Conservation (phyloP, 2,329 filamentous ascomycete species). For the Cyanodermella asteris region DNA sequence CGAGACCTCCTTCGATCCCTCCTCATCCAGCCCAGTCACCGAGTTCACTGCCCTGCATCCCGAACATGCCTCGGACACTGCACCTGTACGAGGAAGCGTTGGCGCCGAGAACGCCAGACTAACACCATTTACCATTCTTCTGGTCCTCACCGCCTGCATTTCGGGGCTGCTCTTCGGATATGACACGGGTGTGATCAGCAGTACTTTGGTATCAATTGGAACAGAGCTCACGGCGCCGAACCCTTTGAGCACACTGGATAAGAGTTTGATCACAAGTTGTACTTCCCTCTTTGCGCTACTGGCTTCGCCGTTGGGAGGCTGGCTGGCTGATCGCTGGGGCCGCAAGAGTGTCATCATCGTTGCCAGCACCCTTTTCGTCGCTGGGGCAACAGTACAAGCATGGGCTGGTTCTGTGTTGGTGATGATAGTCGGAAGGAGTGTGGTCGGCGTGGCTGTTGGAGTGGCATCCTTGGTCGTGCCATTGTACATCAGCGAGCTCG, state of each 20-base stretch:
- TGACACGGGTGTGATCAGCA: constrained; percentile 40
- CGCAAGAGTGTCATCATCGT: constrained; percentile 25
- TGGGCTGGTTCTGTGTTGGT: constrained; percentile 18
- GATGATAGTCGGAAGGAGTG: constrained; percentile 24
- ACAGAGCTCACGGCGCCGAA: constrained; percentile 30
- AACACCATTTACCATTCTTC: too few species aligned
- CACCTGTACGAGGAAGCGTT: too few species aligned
- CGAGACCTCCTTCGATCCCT: too few species aligned
- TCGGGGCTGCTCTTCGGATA: constrained; percentile 39
- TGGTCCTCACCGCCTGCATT: constrained; percentile 35
- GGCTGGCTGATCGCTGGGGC: constrained; percentile 28
- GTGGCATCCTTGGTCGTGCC: constrained; percentile 55
- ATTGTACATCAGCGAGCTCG: constrained; percentile 59
- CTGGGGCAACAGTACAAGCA: constrained; percentile 22
- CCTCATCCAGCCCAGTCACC: too few species aligned
- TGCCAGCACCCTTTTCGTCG: constrained; percentile 23
- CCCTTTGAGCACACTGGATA: constrained; percentile 30
- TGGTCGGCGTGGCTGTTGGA: constrained; percentile 26
- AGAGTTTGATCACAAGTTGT: constrained; percentile 34
- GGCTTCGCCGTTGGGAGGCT: constrained; percentile 30
- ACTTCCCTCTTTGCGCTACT: constrained; percentile 36
- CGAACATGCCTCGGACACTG: too few species aligned
- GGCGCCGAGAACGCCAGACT: too few species aligned
- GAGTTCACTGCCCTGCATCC: too few species aligned
- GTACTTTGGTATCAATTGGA: constrained; percentile 33